These are phyloP conservation scores for Corrigiola litoralis DNA, from an alignment of 179 eudicot genomes.

Conservation along the genomic window DNA sequence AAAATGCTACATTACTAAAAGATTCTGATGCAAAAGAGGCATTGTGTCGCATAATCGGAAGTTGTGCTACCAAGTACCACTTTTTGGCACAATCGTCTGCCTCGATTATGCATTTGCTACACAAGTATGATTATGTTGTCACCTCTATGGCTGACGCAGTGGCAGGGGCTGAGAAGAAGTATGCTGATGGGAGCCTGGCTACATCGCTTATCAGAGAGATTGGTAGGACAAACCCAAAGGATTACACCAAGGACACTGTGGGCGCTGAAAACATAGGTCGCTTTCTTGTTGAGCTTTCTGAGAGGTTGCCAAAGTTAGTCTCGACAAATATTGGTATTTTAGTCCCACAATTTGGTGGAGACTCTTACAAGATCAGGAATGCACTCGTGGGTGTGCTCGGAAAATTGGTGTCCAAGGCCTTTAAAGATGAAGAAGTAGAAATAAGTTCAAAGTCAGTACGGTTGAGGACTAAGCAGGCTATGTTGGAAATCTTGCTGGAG, in stretches of 20 bases:
- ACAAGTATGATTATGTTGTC: slow-evolving; percentile 81
- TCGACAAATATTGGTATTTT: slow-evolving; percentile 83
- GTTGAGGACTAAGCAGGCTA: slow-evolving; percentile 92
- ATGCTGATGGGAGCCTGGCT: slow-evolving; percentile 86
- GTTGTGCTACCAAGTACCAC: slow-evolving; percentile 85
- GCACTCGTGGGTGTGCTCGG: slow-evolving; percentile 89
- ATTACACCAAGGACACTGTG: slow-evolving; percentile 64
- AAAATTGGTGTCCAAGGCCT: slow-evolving; percentile 79
- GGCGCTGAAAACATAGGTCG: slow-evolving; percentile 98
- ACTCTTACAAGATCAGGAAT: slow-evolving; percentile 91
- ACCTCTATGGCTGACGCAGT: slow-evolving; percentile 75
- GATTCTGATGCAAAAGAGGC: slow-evolving; percentile 76
- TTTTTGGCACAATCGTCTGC: slow-evolving; percentile 78
- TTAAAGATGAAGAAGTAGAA: slow-evolving; percentile 84
- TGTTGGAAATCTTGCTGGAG: slow-evolving; percentile 87
- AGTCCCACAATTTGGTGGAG: slow-evolving; percentile 93
- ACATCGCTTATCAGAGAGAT: slow-evolving; percentile 71
- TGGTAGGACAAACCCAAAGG: slow-evolving; percentile 83
- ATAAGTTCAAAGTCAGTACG: slow-evolving; percentile 78
- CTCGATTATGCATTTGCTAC: slow-evolving; percentile 78
- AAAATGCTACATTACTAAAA: slow-evolving; percentile 66
- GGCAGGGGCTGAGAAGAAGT: slow-evolving; percentile 79
- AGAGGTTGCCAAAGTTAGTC: slow-evolving; percentile 74
- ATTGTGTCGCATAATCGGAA: slow-evolving; percentile 81
- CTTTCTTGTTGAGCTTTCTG: slow-evolving; percentile 86